These are phyloP conservation scores for Yarrowia deformans DNA, from an alignment of 805 yeast genomes.

Conservation along the genomic window DNA sequence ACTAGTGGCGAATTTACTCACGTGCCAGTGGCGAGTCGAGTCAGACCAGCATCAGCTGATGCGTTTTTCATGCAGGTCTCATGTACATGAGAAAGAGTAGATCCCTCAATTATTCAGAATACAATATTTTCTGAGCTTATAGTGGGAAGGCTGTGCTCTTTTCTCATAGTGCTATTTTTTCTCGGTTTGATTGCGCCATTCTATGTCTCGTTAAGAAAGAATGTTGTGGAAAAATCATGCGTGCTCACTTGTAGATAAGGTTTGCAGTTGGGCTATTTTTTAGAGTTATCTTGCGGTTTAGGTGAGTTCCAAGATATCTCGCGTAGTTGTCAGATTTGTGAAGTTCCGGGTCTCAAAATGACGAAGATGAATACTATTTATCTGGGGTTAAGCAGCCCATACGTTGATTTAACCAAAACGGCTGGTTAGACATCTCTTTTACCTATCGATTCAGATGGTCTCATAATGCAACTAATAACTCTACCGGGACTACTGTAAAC, in stretches of 20 bases:
- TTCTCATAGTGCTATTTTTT: not conserved
- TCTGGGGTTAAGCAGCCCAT: too few species aligned
- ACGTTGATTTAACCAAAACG: too few species aligned
- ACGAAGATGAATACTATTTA: too few species aligned
- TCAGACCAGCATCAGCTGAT: conserved; percentile 28
- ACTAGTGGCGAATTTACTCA: conserved; percentile 7
- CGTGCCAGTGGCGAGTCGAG: conserved; percentile 19
- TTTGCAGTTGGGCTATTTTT: not conserved
- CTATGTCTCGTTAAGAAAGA: not conserved
- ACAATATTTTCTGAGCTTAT: too few species aligned
- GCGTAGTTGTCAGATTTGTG: too few species aligned
- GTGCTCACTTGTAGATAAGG: not conserved
- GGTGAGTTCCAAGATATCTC: not conserved
- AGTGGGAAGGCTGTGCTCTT: not conserved
- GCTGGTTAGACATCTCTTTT: too few species aligned
- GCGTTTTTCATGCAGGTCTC: not conserved
- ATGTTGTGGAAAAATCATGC: not conserved
- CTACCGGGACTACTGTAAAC: not conserved
- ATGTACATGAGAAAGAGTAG: not conserved
- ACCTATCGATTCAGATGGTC: too few species aligned
- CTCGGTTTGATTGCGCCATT: not conserved
- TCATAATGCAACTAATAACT: too few species aligned
- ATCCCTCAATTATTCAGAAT: not conserved
- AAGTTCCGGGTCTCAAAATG: too few species aligned
- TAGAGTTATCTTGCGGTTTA: conserved; percentile 9